Conservation (phyloP, 768 basidiomycete species). For the Calocybe indica region DNA sequence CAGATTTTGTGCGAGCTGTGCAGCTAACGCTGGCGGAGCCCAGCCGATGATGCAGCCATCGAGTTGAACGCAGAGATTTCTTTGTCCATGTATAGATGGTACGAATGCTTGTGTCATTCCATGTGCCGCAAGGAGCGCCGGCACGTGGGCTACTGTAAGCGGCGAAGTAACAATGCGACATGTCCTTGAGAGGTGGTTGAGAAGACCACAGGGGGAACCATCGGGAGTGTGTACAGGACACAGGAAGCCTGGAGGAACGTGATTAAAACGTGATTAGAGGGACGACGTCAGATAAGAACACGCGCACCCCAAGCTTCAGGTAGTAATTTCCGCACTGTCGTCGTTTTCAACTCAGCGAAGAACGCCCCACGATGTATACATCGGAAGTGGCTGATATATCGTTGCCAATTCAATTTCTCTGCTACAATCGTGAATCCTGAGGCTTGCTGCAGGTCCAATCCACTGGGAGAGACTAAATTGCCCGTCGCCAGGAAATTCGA, state of each 20-base stretch:
- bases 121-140: conserved; percentile 72
- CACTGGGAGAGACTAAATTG: conserved; percentile 89
- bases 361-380: conserved; percentile 99
- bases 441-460: conserved; percentile 94
- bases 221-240: conserved; percentile 99
- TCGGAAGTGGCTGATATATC: conserved; percentile 97
- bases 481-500: conserved; percentile 97
- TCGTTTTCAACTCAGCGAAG: conserved; percentile 98
- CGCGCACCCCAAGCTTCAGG: conserved; percentile 94
- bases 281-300: background rate
- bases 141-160: conserved; percentile 73
- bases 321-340: conserved; percentile 90
- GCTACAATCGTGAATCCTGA: conserved; percentile 99
- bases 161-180: conserved; percentile 85
- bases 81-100: conserved; percentile 72
- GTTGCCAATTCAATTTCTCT: conserved; percentile 97
- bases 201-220: conserved; percentile 93
- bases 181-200: conserved; percentile 92
- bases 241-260: conserved; percentile 65
- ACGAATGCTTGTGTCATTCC: conserved; percentile 94
- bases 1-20: conserved; percentile 76
- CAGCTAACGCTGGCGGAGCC: conserved; percentile 70
- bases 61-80: conserved; percentile 86
- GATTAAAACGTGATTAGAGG: conserved; percentile 4
- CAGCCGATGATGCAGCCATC: conserved; percentile 95